Evolutionary conservation across 495 filamentous ascomycete genomes (phyloP), one percentile per base, ranked within the genome.

Genomic region (Viridothelium virens): DNA sequence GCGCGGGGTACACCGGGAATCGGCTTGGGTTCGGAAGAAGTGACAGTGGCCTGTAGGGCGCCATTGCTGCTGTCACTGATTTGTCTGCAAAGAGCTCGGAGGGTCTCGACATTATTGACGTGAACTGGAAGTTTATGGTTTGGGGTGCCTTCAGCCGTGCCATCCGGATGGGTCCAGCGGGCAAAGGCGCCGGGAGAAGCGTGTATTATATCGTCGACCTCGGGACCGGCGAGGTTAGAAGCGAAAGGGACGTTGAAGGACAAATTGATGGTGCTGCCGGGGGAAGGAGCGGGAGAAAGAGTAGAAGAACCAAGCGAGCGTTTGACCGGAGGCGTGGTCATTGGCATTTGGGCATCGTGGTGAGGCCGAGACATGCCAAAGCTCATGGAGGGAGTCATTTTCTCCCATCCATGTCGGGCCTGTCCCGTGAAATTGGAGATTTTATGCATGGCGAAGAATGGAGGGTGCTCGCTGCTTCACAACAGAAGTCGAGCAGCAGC

Each of bases 191-290:
- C 87, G 65, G 85, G 83, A 67, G 86, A 95, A 68, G 92, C 91
- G 78, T 96, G 89, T 62, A 97, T 80, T 69, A 97, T 89, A 76
- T 97, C 92, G 72, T 95, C 89, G 71, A 85, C 84, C 69, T 96
- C 90, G 70, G 94, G 94, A 37, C 95, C 94, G 68, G 89, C 86
- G 66, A 96, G 84, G 70, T 91, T 89, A 61, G 91, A 95, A 65
- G 90, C 86, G 79, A 98, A 96, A 39, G 94, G 94, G 9, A 97
- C 88, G 74, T 96, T 96, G 85, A 97, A 97, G 70, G 90, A 90
- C 62, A 90, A 82, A 69, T 87, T 87, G 71, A 80, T 70, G 37
- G 71, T 70, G 39, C 72, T 74, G 63, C 75, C 76, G 62, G 77
- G 74, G 6, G 73, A 70, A 25, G 79, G 75, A 63, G 71, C 74